These are phyloP conservation scores for Candida sakaeoensis DNA, from an alignment of 805 yeast genomes.

Conservation along the genomic window DNA sequence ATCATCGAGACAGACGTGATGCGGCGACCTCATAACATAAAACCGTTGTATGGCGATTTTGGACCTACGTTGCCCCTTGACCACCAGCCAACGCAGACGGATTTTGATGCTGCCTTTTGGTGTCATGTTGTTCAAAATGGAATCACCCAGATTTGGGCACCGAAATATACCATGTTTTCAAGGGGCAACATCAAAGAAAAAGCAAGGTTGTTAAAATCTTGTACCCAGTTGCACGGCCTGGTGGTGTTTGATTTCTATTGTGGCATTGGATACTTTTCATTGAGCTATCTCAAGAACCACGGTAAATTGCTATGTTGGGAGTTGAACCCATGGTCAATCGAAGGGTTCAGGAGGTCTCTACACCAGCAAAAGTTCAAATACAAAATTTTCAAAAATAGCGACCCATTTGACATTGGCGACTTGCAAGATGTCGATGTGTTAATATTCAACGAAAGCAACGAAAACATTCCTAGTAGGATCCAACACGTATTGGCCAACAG, in stretches of 20 bases:
- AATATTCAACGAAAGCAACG: slow-evolving; percentile 66
- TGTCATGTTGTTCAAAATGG: slow-evolving; percentile 69
- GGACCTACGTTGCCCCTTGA: slow-evolving; percentile 41
- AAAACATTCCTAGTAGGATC: slow-evolving; percentile 42
- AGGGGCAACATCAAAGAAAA: slow-evolving; percentile 85
- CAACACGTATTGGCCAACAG: slow-evolving; percentile 7
- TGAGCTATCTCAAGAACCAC: slow-evolving; percentile 56
- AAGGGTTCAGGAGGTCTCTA: slow-evolving; percentile 63
- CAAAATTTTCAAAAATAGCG: slow-evolving; percentile 25
- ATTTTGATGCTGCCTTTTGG: slow-evolving; percentile 63
- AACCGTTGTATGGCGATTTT: slow-evolving; percentile 63
- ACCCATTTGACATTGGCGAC: slow-evolving; percentile 24
- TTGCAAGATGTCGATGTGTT: slow-evolving; percentile 28
- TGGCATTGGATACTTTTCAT: slow-evolving; percentile 83
- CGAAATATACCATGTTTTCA: slow-evolving; percentile 80
- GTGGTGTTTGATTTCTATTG: slow-evolving; percentile 69
- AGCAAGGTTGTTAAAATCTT: slow-evolving; percentile 52
- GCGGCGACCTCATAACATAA: slow-evolving; percentile 62
- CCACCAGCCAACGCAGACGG: slow-evolving; percentile 36
- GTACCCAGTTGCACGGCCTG: slow-evolving; percentile 30
- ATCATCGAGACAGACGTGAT: slow-evolving; percentile 52
- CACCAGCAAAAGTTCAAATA: slow-evolving; percentile 38
- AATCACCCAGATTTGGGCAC: slow-evolving; percentile 79
- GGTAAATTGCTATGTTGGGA: slow-evolving; percentile 76
- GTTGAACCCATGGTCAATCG: slow-evolving; percentile 77